Conservation (phyloP, 148 eudicot species). For the Chenopodium suecicum region DNA sequence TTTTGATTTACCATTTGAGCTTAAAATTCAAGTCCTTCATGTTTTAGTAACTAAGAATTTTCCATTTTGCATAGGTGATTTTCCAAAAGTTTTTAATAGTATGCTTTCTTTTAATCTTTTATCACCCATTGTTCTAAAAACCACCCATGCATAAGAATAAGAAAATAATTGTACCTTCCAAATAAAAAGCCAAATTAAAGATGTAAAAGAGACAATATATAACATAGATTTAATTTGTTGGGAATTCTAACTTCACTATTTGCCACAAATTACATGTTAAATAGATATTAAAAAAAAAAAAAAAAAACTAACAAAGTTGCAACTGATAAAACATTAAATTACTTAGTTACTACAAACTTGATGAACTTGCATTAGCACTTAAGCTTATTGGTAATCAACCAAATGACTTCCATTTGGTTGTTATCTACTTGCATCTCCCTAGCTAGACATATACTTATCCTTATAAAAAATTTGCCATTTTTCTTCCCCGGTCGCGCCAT, state of each 20-base stretch:
- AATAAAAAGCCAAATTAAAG: not conserved
- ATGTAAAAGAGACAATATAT: not conserved
- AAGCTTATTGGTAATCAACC: conserved; percentile 18
- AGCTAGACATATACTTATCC: not conserved
- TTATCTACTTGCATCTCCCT: not conserved
- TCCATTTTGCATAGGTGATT: too few species aligned
- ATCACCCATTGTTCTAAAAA: too few species aligned
- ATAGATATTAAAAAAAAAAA: not conserved
- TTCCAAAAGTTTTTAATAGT: too few species aligned
- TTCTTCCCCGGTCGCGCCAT: not conserved
- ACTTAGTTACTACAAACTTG: not conserved
- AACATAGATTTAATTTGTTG: not conserved
- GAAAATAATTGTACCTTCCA: too few species aligned
- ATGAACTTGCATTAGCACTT: not conserved
- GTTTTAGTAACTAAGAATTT: too few species aligned
- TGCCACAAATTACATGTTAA: not conserved
- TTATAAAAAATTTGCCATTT: not conserved
- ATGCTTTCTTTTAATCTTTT: too few species aligned
- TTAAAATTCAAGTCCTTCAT: too few species aligned
- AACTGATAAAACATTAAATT: not conserved
- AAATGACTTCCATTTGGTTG: conserved; percentile 21
- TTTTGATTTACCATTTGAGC: too few species aligned
- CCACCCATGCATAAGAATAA: too few species aligned
- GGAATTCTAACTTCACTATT: not conserved
- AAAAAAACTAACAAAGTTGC: conserved; percentile 11